Evolutionary conservation across 352 stramenopile species (phyloP).

Genomic region (Pythium plurisporium): DNA sequence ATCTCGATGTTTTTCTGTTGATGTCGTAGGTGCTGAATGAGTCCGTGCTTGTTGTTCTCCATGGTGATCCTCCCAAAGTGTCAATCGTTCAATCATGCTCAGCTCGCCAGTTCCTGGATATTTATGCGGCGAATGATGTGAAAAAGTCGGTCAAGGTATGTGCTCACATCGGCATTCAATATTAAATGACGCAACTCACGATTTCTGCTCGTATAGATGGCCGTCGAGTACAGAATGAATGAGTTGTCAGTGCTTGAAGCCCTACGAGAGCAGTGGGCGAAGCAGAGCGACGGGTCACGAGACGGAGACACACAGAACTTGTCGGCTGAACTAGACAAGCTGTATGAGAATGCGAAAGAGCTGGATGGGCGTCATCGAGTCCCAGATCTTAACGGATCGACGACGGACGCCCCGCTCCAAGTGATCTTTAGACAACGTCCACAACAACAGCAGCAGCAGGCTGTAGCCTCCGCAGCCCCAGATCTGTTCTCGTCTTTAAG

Average conservation of each 20-base stretch:
- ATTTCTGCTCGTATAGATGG: constrained; percentile 40
- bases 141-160: constrained; percentile 62
- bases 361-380: constrained; percentile 45
- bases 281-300: constrained; percentile 19
- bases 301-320: constrained; percentile 26
- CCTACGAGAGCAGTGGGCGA: constrained; percentile 53
- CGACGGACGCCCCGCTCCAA: constrained; percentile 50
- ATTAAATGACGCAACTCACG: background rate
- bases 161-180: background rate
- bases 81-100: constrained; percentile 72
- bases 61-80: constrained; percentile 71
- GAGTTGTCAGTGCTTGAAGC: constrained; percentile 46
- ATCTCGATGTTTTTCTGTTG: background rate
- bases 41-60: constrained; percentile 59
- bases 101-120: constrained; percentile 63
- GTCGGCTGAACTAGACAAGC: constrained; percentile 36
- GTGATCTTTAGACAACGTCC: constrained; percentile 84
- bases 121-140: constrained; percentile 58
- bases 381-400: constrained; percentile 17
- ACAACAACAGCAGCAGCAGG: constrained; percentile 6
- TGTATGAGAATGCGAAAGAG: constrained; percentile 42
- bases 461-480: background rate
- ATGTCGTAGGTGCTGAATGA: constrained; percentile 57
- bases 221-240: constrained; percentile 68
- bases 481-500: constrained; percentile 11